phyloP scores from a whole-genome alignment of 2,329 filamentous ascomycete species.

The Sphaceloma murrayae region DNA sequence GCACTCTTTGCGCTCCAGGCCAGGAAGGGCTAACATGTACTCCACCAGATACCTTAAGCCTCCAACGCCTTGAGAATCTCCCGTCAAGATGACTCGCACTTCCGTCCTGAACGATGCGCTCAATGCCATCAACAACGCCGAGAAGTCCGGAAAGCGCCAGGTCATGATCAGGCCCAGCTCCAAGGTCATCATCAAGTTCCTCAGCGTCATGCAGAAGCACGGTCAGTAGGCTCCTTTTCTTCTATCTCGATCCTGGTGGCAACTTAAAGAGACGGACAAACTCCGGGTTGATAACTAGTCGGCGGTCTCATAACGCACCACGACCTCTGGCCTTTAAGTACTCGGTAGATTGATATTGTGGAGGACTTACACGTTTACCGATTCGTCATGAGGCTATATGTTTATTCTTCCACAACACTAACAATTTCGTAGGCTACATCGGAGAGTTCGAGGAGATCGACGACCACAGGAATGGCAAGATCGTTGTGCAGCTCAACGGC shows the following conservation, averaged over 20 bases:
- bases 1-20: constrained; percentile 61
- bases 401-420: constrained; percentile 90
- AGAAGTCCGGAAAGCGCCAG: constrained; percentile 99
- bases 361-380: constrained; percentile 97
- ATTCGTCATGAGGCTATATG: constrained; percentile 67
- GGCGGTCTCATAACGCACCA: constrained; percentile 66
- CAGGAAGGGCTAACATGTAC: constrained; percentile 50
- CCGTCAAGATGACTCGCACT: constrained; percentile 95
- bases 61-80: constrained; percentile 69
- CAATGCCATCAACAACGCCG: constrained; percentile 96
- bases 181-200: constrained; percentile 99
- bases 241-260: constrained; percentile 13
- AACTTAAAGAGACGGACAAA: constrained; percentile 15
- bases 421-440: constrained; percentile 72
- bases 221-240: constrained; percentile 55
- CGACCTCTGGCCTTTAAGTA: constrained; percentile 99
- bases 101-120: constrained; percentile 93
- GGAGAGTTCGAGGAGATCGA: constrained; percentile 99
- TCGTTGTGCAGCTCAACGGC: constrained; percentile 98
- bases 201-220: constrained; percentile 98
- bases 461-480: constrained; percentile 99
- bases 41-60: constrained; percentile 51
- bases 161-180: constrained; percentile 95
- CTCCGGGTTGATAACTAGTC: constrained; percentile 99
- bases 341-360: constrained; percentile 84